Evolutionary conservation across 192 early-diverging fungal genomes (phyloP), one percentile per base, ranked within the genome.

Genomic region (Polychytrium aggregatum): DNA sequence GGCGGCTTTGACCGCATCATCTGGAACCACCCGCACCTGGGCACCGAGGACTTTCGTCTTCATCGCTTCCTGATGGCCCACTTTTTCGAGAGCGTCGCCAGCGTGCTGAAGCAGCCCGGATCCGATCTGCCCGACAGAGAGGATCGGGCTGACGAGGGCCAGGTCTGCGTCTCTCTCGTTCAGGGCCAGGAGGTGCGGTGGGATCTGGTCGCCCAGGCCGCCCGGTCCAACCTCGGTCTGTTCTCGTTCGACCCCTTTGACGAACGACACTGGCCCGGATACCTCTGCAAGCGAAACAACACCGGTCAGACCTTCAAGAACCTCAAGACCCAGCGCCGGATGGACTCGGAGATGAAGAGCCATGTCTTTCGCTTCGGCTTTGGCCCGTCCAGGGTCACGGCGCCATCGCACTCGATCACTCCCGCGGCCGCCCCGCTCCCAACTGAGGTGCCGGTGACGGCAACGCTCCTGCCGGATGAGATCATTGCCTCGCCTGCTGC

Each of bases 11-110:
- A 67, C 42, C 39, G 55, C 6, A 51, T 62, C 48, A 57, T 65
- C 11, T 77, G 74, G 74, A 77, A 77, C 45, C 74, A 77, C 53
- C 74, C 74, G 14, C 74, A 77, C 48, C 51, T 77, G 38, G 74
- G 74, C 13, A 77, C 69, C 0, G 74, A 77, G 50, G 74, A 77
- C 53, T 77, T 74, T 42, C 52, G 74, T 7, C 65, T 77, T 2
- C 74, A 77, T 44, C 55, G 65, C 6, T 77, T 74, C 53, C 63
- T 77, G 10, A 64, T 77, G 67, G 67, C 74, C 1, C 74, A 77
- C 48, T 77, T 77, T 48, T 77, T 74, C 52, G 7, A 55, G 20
- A 55, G 50, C 10, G 68, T 63, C 14, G 46, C 57, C 0, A 18
- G 26, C 22, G 65, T 66, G 21, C 44, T 77, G 33, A 28, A 29